These are phyloP conservation scores for Dipodascopsis tothii DNA, from an alignment of 805 yeast genomes.

Conservation along the genomic window DNA sequence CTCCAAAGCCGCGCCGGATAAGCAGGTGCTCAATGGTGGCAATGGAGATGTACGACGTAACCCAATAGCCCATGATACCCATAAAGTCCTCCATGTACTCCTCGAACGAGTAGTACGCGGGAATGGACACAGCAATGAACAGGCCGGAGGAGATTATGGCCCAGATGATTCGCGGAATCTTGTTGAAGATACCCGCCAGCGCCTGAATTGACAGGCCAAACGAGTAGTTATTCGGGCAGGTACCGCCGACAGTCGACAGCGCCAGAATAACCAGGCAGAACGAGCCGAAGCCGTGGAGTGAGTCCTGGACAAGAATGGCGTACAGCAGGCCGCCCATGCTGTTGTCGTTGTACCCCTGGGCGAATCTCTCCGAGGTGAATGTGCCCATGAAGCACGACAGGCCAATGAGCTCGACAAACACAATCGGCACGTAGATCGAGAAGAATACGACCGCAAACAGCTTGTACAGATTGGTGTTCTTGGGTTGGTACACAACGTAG, in stretches of 20 bases:
- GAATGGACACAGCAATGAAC: conserved; percentile 79
- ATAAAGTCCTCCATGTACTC: conserved; percentile 73
- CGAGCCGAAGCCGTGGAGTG: conserved; percentile 80
- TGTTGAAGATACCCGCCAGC: conserved; percentile 63
- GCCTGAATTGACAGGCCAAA: conserved; percentile 80
- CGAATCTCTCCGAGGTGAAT: conserved; percentile 48
- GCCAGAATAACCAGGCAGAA: conserved; percentile 83
- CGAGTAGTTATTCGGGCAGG: conserved; percentile 90
- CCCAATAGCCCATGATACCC: conserved; percentile 84
- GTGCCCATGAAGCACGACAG: conserved; percentile 62
- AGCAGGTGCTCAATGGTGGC: conserved; percentile 71
- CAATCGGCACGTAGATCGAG: conserved; percentile 62
- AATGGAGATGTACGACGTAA: conserved; percentile 74
- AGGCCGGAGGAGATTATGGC: conserved; percentile 65
- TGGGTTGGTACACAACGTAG: conserved; percentile 79
- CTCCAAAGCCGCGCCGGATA: conserved; percentile 54
- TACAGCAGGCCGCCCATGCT: conserved; percentile 76
- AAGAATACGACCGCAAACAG: conserved; percentile 55
- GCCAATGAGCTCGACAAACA: conserved; percentile 70
- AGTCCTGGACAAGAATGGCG: conserved; percentile 52
- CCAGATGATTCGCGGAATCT: conserved; percentile 78
- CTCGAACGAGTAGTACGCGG: conserved; percentile 70
- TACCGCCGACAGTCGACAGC: conserved; percentile 80
- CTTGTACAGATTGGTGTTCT: conserved; percentile 48
- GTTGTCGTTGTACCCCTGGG: conserved; percentile 41